Evolutionary conservation across 202 grass and related monocot species (phyloP).

Genomic region (Panicum hallii): DNA sequence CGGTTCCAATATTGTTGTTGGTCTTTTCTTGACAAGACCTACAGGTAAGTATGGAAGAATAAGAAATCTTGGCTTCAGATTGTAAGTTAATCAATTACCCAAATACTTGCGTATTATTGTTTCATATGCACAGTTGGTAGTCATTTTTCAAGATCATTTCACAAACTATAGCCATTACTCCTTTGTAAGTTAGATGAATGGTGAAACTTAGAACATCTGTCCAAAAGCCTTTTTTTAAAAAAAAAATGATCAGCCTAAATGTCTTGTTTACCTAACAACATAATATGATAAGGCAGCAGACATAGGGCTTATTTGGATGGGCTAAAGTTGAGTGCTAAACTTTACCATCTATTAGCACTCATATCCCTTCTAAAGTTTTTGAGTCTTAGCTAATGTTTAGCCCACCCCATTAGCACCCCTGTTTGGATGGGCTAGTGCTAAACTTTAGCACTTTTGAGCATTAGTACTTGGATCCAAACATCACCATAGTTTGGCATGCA

Average conservation of each 20-base stretch:
- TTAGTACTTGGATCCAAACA: too few relatives aligned
- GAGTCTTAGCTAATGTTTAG: too few relatives aligned
- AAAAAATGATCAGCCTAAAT: not conserved
- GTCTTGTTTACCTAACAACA: not conserved
- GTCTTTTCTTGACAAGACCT: constrained; percentile 90
- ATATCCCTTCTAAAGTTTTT: too few relatives aligned
- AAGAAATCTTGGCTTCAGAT: not conserved
- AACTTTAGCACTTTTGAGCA: too few relatives aligned
- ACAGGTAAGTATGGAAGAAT: constrained; percentile 31
- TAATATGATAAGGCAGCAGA: not conserved
- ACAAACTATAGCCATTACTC: constrained; percentile 10
- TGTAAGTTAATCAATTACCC: not conserved
- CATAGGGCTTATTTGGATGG: too few relatives aligned
- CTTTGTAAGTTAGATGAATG: constrained; percentile 4
- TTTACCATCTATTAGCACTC: too few relatives aligned
- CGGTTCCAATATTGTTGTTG: constrained; percentile 80
- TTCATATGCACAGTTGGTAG: not conserved
- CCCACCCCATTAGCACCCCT: too few relatives aligned
- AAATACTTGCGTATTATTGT: not conserved
- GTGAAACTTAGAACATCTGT: constrained; percentile 11
- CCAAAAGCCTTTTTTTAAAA: not conserved
- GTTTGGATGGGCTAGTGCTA: too few relatives aligned
- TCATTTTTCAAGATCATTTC: not conserved
- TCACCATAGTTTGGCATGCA: not conserved
- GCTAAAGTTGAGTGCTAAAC: too few relatives aligned